Base-by-base conservation (phyloP, 2,329 filamentous ascomycete genomes). In the Cladosporium sphaerospermum region DNA sequence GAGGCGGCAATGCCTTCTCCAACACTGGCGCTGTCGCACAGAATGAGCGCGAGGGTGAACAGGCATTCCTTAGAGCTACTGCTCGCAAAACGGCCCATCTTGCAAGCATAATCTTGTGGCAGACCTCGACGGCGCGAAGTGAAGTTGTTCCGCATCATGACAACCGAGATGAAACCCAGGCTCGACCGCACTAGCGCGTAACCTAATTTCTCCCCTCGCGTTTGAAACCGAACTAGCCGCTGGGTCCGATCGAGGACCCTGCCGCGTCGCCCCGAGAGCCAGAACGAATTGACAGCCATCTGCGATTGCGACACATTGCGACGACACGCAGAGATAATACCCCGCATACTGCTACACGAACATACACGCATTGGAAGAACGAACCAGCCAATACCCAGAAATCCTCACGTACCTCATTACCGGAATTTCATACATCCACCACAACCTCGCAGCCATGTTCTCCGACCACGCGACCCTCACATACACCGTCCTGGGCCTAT, bases 1-100 rank as follows among this genome's bases (percentile, higher is more conserved):
- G 83, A 5, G 89, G 85, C 1, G 92, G 91, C 64, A 95, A 76
- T 51, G 80, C 79, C 66, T 86, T 87, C 14, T 69, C 68, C 39
- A 54, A 45, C 42, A 14, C 33, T 4, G 42, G 11, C 34, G 50
- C 33, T 11, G 50, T 33, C 8, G 36, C 11, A n/a, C n/a, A 33
- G 36, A 53, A 41, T 1, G 50, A n/a, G 11, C 50, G 43, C 31
- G 19, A 14, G 16, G 50, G 28, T 10, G n/a, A 31, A 11, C 13
- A 13, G 3, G 9, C 11, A 9, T 44, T 32, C 14, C 9, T 14
- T 34, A 16, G 34, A 13, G 34, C 16, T 18, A 23, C 37, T 14
- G 4, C 42, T 34, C 19, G 34, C 13, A 53, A 11, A 33, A 28
- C 34, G 7, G 31, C 18, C 48, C 40, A 44, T 46, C 42, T 31